Evolutionary conservation across 2,329 filamentous ascomycete genomes (phyloP), one percentile per base, ranked within the genome.

Genomic region (Gyromitra esculenta): DNA sequence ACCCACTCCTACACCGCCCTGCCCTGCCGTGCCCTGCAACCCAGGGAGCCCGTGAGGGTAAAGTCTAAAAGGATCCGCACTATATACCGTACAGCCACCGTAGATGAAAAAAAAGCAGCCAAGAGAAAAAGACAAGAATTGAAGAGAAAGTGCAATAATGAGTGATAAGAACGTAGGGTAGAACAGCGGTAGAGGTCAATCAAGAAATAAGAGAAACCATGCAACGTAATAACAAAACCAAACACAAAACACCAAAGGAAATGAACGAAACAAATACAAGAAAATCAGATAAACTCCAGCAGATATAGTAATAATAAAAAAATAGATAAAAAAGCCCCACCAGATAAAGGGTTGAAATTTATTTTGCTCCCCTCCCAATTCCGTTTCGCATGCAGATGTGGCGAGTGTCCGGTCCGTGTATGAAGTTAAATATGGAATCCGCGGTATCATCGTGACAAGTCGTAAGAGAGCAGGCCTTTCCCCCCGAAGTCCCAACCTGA

Each of bases 381-480:
- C 64, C 75, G 59, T 65, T 59, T 68, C 54, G 57, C 41, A 69
- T 64, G 50, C 31, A 60, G 65, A 68, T 70, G 43, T 54, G 39
- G 63, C 64, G 59, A 75, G 62, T 71, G 43, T 35, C 35, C 59
- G 62, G 62, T 57, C 45, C 56, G 31, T 74, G 43, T 64, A 69
- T 59, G 72, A 68, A 70, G 31, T 37, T 69, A 39, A n/a, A 60
- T 54, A 54, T 68, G 62, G 68, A 65, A 69, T 67, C 69, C 70
- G 57, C 75, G 70, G 75, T 76, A 72, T 72, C 62, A 52, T 76
- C 76, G 64, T 78, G 57, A 73, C 48, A 66, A 64, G 76, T 76
- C 76, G 73, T 57, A 73, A 66, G 45, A 65, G 73, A 67, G 68
- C 25, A 54, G 67, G 68, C 48, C 67, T 73, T 76, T 54, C 66